Base-by-base conservation (phyloP, 495 filamentous ascomycete genomes). In the Talaromyces adpressus region DNA sequence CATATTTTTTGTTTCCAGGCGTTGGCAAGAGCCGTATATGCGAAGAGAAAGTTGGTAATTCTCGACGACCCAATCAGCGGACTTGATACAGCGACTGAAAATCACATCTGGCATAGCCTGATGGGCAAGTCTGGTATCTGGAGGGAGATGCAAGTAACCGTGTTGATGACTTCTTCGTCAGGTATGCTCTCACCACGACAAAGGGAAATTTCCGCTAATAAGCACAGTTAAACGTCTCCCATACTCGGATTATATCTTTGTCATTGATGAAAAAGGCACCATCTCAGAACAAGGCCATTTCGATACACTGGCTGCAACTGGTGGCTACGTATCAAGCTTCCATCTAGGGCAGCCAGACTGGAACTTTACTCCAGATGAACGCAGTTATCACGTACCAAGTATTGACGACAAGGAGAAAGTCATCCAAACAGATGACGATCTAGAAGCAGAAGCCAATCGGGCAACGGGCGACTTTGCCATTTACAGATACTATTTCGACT, bases 1-100 rank as follows among this genome's bases (percentile, higher is more conserved):
- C 36, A 18, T n/a, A 20, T 5, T 8, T n/a, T 32, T 11, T 22
- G 2, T 36, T 16, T 14, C 6, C 59, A 74, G 54, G 78, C 82
- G 22, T 71, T 88, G 8, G 85, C 86, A 32, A 73, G 86, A 29
- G 83, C 82, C 51, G 72, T 86, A 4, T 88, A 89, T 67, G 70
- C 83, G 7, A 66, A 81, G n/a, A 72, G 77, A n/a, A 75, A 81
- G 51, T 67, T 86, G 9, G 67, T 85, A 23, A 72, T 88, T 8
- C 69, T 88, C 2, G 85, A 87, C 59, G 84, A 90, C 65, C 74
- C 85, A 6, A 77, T 90, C 27, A 87, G 80, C 61, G 85, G 82
- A 3, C 74, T 89, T 12, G 87, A 89, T 67, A 72, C 78, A 0
- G 75, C 79, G 9, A 89, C 87, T 0, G 85, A 87, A 65, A 78